Evolutionary conservation across 192 early-diverging fungal genomes (phyloP).

Genomic region (Coemansia sp.): DNA sequence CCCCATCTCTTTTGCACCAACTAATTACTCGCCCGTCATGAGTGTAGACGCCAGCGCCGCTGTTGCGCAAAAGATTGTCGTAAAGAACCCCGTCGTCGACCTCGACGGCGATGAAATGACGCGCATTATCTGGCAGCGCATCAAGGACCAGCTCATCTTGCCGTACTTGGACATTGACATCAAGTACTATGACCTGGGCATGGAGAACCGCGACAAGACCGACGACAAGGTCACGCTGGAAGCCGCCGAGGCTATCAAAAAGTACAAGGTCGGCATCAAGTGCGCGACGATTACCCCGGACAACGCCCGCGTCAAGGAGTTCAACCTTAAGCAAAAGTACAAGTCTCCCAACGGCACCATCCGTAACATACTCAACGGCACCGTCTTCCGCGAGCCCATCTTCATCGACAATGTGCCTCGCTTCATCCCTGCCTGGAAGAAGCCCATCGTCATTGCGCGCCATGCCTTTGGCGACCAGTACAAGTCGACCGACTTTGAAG

Average conservation of each 20-base stretch:
- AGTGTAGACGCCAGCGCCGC: conserved; percentile 42
- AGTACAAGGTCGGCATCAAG: conserved; percentile 98
- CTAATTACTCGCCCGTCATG: conserved; percentile 27
- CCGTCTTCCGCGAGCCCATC: conserved; percentile 98
- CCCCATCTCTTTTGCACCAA: neutral
- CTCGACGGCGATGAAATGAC: conserved; percentile 99
- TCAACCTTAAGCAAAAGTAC: conserved; percentile 97
- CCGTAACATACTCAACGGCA: conserved; percentile 94
- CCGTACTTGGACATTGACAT: conserved; percentile 87
- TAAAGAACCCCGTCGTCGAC: conserved; percentile 83
- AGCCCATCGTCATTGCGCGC: conserved; percentile 94
- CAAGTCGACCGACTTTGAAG: conserved; percentile 94
- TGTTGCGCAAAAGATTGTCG: conserved; percentile 59
- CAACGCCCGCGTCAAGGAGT: conserved; percentile 90
- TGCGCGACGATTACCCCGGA: conserved; percentile 99
- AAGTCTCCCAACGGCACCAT: conserved; percentile 97
- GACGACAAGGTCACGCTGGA: conserved; percentile 92
- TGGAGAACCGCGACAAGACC: conserved; percentile 92
- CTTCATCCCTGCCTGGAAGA: conserved; percentile 90
- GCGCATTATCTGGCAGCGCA: conserved; percentile 92
- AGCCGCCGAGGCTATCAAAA: conserved; percentile 92
- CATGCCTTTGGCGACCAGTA: conserved; percentile 99
- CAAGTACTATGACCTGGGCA: conserved; percentile 95
- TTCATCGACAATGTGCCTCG: conserved; percentile 87
- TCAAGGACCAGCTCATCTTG: conserved; percentile 87